Base-by-base conservation (phyloP, 2,329 filamentous ascomycete species). In the Colletotrichum agaves region DNA sequence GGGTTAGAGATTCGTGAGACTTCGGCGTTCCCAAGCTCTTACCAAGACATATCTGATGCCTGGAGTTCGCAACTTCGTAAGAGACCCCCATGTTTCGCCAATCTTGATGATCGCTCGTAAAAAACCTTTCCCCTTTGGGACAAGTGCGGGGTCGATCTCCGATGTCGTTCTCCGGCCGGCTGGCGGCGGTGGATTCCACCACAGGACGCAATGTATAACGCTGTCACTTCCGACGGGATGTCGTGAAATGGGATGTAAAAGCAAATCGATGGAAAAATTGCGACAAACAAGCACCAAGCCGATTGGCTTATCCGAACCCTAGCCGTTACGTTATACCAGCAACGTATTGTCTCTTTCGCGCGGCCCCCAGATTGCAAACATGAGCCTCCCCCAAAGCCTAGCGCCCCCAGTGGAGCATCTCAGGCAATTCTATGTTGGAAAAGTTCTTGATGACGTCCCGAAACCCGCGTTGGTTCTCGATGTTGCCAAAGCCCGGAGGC, bases 391-490 rank as follows among this genome's bases (percentile, higher is more conserved):
- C 0, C 74, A 75, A 23, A 47, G 73, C 7, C 23, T 19, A 13
- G 52, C 60, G 3, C 64, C 56, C 15, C 1, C 41, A 47, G 1
- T 59, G 0, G 61, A 74, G 0, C 63, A 71, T 0, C 43, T 77
- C 3, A 59, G 69, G 1, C n/a, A 70, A 3, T 75, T 72, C 1
- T 77, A 77, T 4, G 39, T 78, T 0, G 74, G 75, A 4, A 75
- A 72, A 12, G 49, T 47, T n/a, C 69, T 77, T 0, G 11, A 64
- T 0, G 58, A 74, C 5, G 70, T 90, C 0, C 84, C 84, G 6
- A 85, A 85, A 3, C 89, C 89, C 0, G 84, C 86, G 0, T 81
- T 82, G 0, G 77, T 91, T 3, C 73, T 91, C 0, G 88, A 91
- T 69, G 73, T 78, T 12, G 83, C 85, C 1, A 83, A 86, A 3